Base-by-base conservation (phyloP, 2,329 filamentous ascomycete genomes). In the Phialophora tarda region DNA sequence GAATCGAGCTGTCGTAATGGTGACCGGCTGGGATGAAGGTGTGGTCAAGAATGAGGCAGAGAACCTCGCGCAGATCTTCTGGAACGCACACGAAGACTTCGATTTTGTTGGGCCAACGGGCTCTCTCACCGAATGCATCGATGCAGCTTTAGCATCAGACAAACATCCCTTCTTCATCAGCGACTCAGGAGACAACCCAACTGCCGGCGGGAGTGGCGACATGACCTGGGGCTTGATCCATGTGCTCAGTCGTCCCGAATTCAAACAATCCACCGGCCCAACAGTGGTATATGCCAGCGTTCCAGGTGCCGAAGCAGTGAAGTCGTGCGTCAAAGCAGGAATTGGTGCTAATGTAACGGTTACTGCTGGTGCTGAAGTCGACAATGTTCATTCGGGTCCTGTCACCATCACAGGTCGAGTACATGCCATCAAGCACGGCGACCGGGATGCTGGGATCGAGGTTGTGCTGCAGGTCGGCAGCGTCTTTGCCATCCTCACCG, bases 221-320 rank as follows among this genome's bases (percentile, higher is more conserved):
- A 61, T 61, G 59, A 61, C 59, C 21, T 61, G 48, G 59, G 59
- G 48, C 12, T 54, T 61, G 59, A 61, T 44, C n/a, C 59, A 41
- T 24, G n/a, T 61, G 23, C 59, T 61, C 10, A 30, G 17, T 61
- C 48, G 48, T 41, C 17, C 48, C n/a, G 48, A 61, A 48, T 54
- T 61, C 32, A 54, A 61, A 28, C 47, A 53, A 21, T 7, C 48
- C 24, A 23, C 28, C 17, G 59, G 59, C 8, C 59, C 48, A 32
- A 30, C 28, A 2, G 59, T 61, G 30, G 44, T 61, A 30, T 61
- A 61, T 28, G 59, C 59, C 26, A 61, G 59, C 38, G 47, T 54
- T 5, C 59, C 59, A 8, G 59, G 48, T 5, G 23, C 30, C n/a
- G 17, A 54, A 38, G 59, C 59, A 44, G 59, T 61, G 6, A 24